Percentiles rank a stretch among this genome's conserved stretches.
Conservation (phyloP, 768 basidiomycete species). For the Hydnomerulius pinastri region DNA sequence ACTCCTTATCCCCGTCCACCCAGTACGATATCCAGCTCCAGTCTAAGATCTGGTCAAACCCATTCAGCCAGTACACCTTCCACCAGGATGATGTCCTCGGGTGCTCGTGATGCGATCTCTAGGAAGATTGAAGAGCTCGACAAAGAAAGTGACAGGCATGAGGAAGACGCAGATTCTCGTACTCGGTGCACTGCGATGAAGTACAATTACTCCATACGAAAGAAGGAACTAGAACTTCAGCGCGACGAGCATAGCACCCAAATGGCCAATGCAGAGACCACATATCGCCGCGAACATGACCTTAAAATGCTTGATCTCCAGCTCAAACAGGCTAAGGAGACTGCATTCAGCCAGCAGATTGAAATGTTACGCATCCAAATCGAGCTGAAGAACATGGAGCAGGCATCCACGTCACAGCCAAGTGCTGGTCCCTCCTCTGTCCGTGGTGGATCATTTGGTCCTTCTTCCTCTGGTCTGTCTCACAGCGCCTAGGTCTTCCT, state of each 20-base stretch:
- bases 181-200: background rate
- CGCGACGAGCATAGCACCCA: background rate
- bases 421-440: no score
- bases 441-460: no score
- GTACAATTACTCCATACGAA: background rate
- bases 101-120: background rate
- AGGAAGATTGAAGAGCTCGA: slow-evolving; percentile 2
- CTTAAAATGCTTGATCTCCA: slow-evolving; percentile 2
- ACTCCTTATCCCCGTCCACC: background rate
- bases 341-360: background rate
- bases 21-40: background rate
- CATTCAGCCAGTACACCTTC: background rate
- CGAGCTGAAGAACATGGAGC: no score
- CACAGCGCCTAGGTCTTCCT: no score
- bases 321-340: background rate
- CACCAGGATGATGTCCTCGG: background rate
- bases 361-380: no score
- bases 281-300: background rate
- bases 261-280: background rate
- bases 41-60: background rate
- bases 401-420: no score
- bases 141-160: background rate
- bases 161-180: background rate
- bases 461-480: no score
- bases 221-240: slow-evolving; percentile 2